Base-by-base conservation (phyloP, 1,284 basidiomycete genomes). In the Polyporus tsugae region DNA sequence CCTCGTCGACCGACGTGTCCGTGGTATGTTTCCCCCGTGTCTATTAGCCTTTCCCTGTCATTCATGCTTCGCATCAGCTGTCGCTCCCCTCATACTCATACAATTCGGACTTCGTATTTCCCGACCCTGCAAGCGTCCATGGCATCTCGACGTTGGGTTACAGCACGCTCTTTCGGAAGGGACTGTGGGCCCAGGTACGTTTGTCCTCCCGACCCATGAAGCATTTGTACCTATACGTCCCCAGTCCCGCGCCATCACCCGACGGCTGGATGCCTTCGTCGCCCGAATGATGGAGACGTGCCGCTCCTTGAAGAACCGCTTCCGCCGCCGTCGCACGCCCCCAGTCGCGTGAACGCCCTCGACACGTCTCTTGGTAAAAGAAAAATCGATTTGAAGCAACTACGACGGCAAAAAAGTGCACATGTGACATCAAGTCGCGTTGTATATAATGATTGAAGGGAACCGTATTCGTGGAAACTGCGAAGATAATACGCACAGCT, bases 181-280 rank as follows among this genome's bases (percentile, higher is more conserved):
- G 72, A 0, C 19, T 74, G n/a, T 66, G 63, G 68, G 66, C 64
- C 2, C 64, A 70, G 66, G 71, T 72, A 52, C 25, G 68, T 58
- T 10, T n/a, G 10, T 25, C 11, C 15, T n/a, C 33, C 35, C 29
- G 39, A 17, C 9, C 19, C 17, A 2, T 25, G 29, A 29, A 25
- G 46, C 60, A 2, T n/a, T 52, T 39, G 25, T 53, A 17, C 9
- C 29, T 2, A 60, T 38, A 7, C n/a, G 25, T 13, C 60, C 57
- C 25, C 36, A 67, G 71, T 68, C 71, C 17, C 38, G 65, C 15
- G 52, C 60, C 29, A 63, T 72, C 39, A 64, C 64, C 29, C 55
- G 61, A 35, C 62, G 46, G 1, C 29, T 70, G 4, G 66, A 70
- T 59, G 64, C 35, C 19, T 60, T 72, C 52, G 22, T 70, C 46